phyloP scores from a whole-genome alignment of 164 flowering plant genomes.

The Cinnamomum chago region DNA sequence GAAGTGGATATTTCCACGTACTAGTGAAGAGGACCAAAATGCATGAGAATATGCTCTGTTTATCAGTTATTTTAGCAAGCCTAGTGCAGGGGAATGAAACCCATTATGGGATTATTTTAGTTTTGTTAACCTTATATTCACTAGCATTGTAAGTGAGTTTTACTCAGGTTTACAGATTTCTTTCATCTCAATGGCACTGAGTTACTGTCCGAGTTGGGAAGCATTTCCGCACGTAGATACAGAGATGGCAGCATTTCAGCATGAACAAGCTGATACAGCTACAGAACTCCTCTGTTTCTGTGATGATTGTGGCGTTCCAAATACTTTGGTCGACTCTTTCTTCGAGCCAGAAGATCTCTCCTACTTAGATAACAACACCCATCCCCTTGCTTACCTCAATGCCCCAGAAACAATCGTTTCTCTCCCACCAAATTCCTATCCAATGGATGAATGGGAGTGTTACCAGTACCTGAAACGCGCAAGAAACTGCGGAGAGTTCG shows the following conservation, averaged over 20 bases:
- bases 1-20: neutral
- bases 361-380: neutral
- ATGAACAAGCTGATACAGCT: constrained; percentile 1
- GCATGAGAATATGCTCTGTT: neutral
- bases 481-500: neutral
- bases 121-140: too few species aligned
- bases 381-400: neutral
- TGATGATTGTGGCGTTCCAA: neutral
- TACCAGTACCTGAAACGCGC: constrained; percentile 12
- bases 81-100: neutral
- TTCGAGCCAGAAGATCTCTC: constrained; percentile 2
- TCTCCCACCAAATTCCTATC: neutral
- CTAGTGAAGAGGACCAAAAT: neutral
- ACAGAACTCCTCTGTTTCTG: constrained; percentile 2
- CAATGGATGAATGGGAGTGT: constrained; percentile 4
- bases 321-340: constrained; percentile 4
- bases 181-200: constrained; percentile 7
- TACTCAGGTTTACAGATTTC: neutral
- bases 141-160: neutral
- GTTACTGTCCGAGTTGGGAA: constrained; percentile 4
- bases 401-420: neutral
- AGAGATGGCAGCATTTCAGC: constrained; percentile 6
- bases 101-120: neutral
- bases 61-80: neutral
- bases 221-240: neutral